A percentile compares a stretch with the other conserved stretches of the same genome.
Conservation (phyloP, 2,329 filamentous ascomycete species). For the Thelonectria olida region DNA sequence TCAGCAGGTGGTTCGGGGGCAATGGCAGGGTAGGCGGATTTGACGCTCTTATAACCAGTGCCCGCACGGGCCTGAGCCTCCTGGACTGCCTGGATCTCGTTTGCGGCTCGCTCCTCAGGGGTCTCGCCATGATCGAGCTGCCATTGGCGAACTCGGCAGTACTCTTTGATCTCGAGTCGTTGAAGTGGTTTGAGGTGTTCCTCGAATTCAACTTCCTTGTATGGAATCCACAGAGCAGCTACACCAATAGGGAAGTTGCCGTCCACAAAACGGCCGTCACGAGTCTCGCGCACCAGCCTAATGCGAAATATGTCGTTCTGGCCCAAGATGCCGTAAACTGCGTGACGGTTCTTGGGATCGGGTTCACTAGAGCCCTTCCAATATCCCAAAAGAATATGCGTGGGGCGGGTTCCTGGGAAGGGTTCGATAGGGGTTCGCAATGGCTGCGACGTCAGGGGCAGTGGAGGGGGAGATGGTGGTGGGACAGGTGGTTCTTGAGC, state of each 20-base stretch:
- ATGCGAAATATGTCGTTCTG: conserved; percentile 73
- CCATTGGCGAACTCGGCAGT: conserved; percentile 67
- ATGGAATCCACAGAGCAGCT: conserved; percentile 70
- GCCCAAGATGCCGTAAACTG: conserved; percentile 69
- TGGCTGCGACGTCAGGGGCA: conserved; percentile 30
- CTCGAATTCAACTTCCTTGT: conserved; percentile 69
- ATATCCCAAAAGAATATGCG: conserved; percentile 66
- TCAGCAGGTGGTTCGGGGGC: conserved; percentile 31
- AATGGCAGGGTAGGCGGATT: conserved; percentile 29
- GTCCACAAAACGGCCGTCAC: conserved; percentile 65
- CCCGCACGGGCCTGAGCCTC: conserved; percentile 58
- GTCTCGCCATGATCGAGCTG: conserved; percentile 65
- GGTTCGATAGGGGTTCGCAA: conserved; percentile 46
- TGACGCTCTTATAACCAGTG: conserved; percentile 39
- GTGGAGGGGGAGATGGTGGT: conserved; percentile 34
- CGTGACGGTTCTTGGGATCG: conserved; percentile 63
- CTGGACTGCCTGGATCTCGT: conserved; percentile 61
- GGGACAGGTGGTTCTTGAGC: conserved; percentile 25
- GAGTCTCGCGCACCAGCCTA: conserved; percentile 68
- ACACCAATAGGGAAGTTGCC: conserved; percentile 70
- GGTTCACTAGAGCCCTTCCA: conserved; percentile 65
- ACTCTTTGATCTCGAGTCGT: conserved; percentile 69
- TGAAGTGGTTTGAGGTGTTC: conserved; percentile 61
- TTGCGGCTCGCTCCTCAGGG: conserved; percentile 55
- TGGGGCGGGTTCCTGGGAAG: conserved; percentile 63